A percentile compares a stretch with the other conserved stretches of the same genome.
These are phyloP conservation scores for Phytophthora capsici DNA, from an alignment of 352 stramenopile species.

Conservation along the genomic window DNA sequence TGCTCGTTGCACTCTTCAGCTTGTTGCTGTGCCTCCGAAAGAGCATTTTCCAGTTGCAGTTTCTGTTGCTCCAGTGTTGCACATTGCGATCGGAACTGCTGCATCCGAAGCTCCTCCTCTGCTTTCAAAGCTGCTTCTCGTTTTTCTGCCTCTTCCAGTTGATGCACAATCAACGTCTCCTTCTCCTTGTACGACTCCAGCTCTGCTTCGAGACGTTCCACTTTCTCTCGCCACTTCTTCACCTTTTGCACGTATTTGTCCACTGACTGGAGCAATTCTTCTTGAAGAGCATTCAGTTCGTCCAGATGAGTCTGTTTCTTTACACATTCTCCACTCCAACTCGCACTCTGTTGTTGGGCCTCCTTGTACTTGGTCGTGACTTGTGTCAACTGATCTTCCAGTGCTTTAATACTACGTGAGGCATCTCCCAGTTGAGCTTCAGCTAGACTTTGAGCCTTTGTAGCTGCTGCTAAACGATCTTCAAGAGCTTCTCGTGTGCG, in stretches of 20 bases:
- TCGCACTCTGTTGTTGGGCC: constrained; percentile 8
- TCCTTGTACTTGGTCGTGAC: constrained; percentile 27
- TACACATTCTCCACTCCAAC: constrained; percentile 25
- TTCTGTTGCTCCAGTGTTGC: constrained; percentile 20
- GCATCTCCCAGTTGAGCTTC: constrained; percentile 38
- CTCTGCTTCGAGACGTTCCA: constrained; percentile 37
- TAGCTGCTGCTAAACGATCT: constrained; percentile 20
- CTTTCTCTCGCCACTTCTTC: constrained; percentile 38
- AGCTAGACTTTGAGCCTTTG: constrained; percentile 35
- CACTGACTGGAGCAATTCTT: constrained; percentile 67
- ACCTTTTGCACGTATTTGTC: constrained; percentile 47
- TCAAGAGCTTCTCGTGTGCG: constrained; percentile 31
- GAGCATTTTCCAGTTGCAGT: constrained; percentile 19
- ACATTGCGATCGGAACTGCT: constrained; percentile 18
- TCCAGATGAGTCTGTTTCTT: constrained; percentile 50
- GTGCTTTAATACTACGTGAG: constrained; percentile 14
- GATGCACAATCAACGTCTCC: constrained; percentile 2
- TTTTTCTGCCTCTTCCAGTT: constrained; percentile 22
- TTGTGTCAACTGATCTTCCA: constrained; percentile 26
- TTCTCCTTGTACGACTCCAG: constrained; percentile 15
- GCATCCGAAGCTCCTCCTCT: constrained; percentile 4
- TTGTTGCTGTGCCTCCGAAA: constrained; percentile 31
- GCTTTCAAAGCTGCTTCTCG: constrained; percentile 10
- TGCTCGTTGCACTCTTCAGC: constrained; percentile 18
- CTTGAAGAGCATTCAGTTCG: constrained; percentile 71